Conservation (phyloP, 139 green algal genomes). For the Micractinium conductrix region DNA sequence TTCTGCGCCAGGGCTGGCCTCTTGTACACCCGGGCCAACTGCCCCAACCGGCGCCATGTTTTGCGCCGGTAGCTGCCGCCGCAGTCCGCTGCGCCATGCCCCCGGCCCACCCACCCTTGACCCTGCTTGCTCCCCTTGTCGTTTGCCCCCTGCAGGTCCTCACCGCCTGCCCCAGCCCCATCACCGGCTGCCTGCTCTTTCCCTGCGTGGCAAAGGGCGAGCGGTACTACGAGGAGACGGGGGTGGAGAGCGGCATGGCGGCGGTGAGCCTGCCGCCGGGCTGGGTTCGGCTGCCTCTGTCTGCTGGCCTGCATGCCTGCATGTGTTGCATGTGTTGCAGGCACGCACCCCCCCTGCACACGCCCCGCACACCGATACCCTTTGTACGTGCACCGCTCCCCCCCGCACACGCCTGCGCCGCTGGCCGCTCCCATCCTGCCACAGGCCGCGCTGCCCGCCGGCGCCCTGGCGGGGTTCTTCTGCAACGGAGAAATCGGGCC, state of each 20-base stretch:
- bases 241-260: conserved; percentile 59
- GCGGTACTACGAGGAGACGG: conserved; percentile 38
- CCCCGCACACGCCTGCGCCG: background rate
- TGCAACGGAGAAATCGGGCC: conserved; percentile 31
- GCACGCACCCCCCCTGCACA: too few species aligned
- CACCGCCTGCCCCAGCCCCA: background rate
- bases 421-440: too few species aligned
- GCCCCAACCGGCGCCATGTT: too few species aligned
- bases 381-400: too few species aligned
- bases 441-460: background rate
- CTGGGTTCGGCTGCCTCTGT: background rate
- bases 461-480: conserved; percentile 14
- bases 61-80: too few species aligned
- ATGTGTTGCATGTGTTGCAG: too few species aligned
- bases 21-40: too few species aligned
- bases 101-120: background rate
- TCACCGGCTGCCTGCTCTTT: conserved; percentile 26
- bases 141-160: conserved; percentile 6
- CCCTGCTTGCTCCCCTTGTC: background rate
- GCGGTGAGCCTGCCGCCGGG: conserved; percentile 36
- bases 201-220: conserved; percentile 44
- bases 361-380: too few species aligned
- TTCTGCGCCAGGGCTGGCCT: too few species aligned
- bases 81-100: too few species aligned
- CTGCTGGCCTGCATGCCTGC: too few species aligned